Evolutionary conservation across 106 monocot genomes (phyloP).

Genomic region (Triglochin maritima): DNA sequence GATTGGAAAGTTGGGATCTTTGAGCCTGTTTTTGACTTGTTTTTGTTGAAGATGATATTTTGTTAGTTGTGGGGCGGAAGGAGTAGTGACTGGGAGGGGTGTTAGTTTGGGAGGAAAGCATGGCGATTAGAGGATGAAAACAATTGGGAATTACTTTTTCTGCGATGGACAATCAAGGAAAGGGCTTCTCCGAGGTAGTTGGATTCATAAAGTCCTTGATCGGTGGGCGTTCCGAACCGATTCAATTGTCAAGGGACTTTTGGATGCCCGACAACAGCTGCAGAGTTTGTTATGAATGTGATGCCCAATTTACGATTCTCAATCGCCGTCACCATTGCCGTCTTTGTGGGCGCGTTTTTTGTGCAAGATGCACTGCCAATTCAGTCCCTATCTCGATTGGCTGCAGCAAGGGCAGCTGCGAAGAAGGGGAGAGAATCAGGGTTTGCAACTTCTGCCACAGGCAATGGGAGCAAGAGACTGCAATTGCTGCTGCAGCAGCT

Average conservation of each 20-base stretch:
- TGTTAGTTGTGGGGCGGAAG: not conserved
- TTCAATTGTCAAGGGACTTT: conserved; percentile 53
- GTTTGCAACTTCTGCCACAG: conserved; percentile 89
- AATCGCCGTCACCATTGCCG: conserved; percentile 87
- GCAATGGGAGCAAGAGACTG: conserved; percentile 35
- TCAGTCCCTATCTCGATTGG: conserved; percentile 27
- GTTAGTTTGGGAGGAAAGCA: not conserved
- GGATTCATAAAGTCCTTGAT: conserved; percentile 66
- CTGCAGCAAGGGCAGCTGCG: conserved; percentile 10
- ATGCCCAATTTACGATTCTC: conserved; percentile 68
- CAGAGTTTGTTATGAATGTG: conserved; percentile 93
- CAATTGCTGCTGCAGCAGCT: conserved; percentile 1
- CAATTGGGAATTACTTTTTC: conserved; percentile 9
- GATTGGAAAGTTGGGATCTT: not conserved
- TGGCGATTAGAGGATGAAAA: conserved; percentile 38
- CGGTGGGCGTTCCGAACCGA: conserved; percentile 35
- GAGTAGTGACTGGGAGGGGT: not conserved
- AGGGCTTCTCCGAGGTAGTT: conserved; percentile 45
- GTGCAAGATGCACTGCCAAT: conserved; percentile 71
- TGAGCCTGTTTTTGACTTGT: not conserved
- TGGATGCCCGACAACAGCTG: conserved; percentile 98
- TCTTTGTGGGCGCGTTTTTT: conserved; percentile 78
- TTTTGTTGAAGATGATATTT: not conserved
- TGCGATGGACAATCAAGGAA: conserved; percentile 45
- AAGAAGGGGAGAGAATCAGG: conserved; percentile 44